Percentiles rank a stretch among this genome's conserved stretches.
phyloP scores from a whole-genome alignment of 2,329 filamentous ascomycete genomes.

The Trichoderma sp. region DNA sequence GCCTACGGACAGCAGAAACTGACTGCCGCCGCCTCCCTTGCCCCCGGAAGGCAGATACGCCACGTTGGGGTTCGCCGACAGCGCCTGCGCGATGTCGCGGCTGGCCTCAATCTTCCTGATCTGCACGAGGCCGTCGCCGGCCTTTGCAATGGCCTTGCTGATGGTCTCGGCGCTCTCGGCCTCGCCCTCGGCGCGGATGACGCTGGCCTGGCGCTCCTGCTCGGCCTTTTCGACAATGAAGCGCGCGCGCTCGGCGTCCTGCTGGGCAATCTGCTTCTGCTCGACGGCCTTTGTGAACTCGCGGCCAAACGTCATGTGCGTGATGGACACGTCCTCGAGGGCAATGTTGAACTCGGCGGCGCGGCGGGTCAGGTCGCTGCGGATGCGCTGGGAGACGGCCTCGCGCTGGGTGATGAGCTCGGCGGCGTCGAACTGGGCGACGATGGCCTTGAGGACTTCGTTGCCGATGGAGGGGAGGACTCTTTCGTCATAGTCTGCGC shows the following conservation, averaged over 20 bases:
- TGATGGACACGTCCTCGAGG: conserved; percentile 98
- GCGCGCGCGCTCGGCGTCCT: conserved; percentile 93
- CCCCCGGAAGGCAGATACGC: conserved; percentile 79
- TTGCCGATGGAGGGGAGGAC: conserved; percentile 98
- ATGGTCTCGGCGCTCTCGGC: conserved; percentile 96
- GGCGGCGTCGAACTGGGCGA: conserved; percentile 97
- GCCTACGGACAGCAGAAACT: conserved; percentile 57
- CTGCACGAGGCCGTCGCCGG: conserved; percentile 89
- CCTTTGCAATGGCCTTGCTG: conserved; percentile 88
- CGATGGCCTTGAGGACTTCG: conserved; percentile 97
- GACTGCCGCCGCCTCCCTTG: conserved; percentile 59
- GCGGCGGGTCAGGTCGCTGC: conserved; percentile 85
- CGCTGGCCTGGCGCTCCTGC: conserved; percentile 97
- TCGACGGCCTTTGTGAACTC: conserved; percentile 99
- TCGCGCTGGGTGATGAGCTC: conserved; percentile 99
- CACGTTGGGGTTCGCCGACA: conserved; percentile 90
- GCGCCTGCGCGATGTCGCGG: conserved; percentile 88
- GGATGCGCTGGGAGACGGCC: conserved; percentile 93
- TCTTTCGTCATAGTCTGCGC: conserved; percentile 97
- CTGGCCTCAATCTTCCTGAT: conserved; percentile 97
- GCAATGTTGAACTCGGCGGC: conserved; percentile 98
- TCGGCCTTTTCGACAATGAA: conserved; percentile 99
- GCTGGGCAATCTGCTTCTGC: conserved; percentile 99
- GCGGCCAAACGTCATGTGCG: conserved; percentile 99
- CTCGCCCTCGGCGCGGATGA: conserved; percentile 97